A percentile compares a stretch with the other conserved stretches of the same genome.
phyloP scores from a whole-genome alignment of 2,329 filamentous ascomycete species.

The Aureobasidium pullulans region DNA sequence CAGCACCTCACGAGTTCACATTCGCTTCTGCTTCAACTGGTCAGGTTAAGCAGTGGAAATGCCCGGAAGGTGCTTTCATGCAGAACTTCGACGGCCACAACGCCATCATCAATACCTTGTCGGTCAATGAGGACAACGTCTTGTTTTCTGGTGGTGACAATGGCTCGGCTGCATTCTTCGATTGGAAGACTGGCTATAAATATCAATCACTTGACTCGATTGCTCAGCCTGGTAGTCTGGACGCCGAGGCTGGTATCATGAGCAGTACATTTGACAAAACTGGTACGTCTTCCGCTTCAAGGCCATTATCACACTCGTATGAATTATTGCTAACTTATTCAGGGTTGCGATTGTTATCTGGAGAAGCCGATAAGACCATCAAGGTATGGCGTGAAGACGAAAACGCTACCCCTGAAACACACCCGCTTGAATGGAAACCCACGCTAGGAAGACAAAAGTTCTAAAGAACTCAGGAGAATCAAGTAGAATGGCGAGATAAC shows the following conservation, averaged over 20 bases:
- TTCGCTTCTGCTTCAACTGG: constrained; percentile 88
- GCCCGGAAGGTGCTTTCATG: constrained; percentile 96
- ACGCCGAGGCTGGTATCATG: constrained; percentile 93
- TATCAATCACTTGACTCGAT: constrained; percentile 88
- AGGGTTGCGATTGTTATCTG: constrained; percentile 60
- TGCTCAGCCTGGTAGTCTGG: constrained; percentile 86
- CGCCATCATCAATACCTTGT: constrained; percentile 87
- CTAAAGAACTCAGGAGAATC: constrained; percentile 4
- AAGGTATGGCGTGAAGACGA: constrained; percentile 98
- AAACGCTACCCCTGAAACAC: constrained; percentile 79
- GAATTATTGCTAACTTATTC: neutral
- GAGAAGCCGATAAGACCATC: constrained; percentile 91
- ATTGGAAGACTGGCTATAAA: constrained; percentile 92
- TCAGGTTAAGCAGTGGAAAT: constrained; percentile 99
- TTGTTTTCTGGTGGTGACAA: constrained; percentile 94
- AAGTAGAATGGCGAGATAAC: constrained; percentile 11
- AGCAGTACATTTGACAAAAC: constrained; percentile 87
- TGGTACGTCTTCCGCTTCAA: constrained; percentile 27
- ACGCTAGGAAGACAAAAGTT: constrained; percentile 69
- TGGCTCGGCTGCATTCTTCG: constrained; percentile 95
- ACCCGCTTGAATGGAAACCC: constrained; percentile 89
- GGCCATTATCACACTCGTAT: neutral
- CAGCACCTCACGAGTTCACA: constrained; percentile 89
- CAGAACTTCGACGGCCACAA: constrained; percentile 98
- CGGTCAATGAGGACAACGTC: constrained; percentile 91